Evolutionary conservation across 805 yeast species (phyloP).

Genomic region (Saccharomycopsis fermentans): DNA sequence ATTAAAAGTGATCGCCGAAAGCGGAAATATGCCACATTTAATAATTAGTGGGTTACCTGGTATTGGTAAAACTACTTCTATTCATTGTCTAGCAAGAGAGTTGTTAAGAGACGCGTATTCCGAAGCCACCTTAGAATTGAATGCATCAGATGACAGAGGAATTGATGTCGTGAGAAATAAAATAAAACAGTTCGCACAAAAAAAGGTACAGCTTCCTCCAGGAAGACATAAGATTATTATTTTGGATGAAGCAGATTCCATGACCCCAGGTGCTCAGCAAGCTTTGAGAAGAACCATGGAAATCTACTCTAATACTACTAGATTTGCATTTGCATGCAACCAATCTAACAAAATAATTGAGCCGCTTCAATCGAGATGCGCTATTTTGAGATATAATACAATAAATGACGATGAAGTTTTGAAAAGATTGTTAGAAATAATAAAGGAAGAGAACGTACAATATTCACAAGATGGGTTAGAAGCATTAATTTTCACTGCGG

Average conservation of each 20-base stretch:
- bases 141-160: conserved; percentile 96
- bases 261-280: conserved; percentile 96
- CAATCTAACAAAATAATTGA: conserved; percentile 91
- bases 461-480: conserved; percentile 84
- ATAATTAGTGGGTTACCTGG: conserved; percentile 96
- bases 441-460: conserved; percentile 59
- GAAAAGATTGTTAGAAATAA: conserved; percentile 61
- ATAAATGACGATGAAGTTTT: conserved; percentile 79
- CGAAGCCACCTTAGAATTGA: conserved; percentile 84
- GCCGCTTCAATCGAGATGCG: conserved; percentile 94
- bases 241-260: conserved; percentile 90
- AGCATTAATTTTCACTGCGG: conserved; percentile 89
- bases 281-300: conserved; percentile 94
- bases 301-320: conserved; percentile 84
- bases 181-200: conserved; percentile 93
- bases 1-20: conserved; percentile 70
- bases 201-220: conserved; percentile 74
- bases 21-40: conserved; percentile 96
- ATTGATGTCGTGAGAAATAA: conserved; percentile 91
- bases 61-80: conserved; percentile 92
- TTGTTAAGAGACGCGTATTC: conserved; percentile 61
- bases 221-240: conserved; percentile 91
- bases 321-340: conserved; percentile 98
- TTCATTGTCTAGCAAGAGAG: conserved; percentile 81
- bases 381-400: conserved; percentile 76